A percentile compares a stretch with the other conserved stretches of the same genome.
Evolutionary conservation across 345 rosid genomes (phyloP).

Genomic region (Eucalyptus pauciflora): DNA sequence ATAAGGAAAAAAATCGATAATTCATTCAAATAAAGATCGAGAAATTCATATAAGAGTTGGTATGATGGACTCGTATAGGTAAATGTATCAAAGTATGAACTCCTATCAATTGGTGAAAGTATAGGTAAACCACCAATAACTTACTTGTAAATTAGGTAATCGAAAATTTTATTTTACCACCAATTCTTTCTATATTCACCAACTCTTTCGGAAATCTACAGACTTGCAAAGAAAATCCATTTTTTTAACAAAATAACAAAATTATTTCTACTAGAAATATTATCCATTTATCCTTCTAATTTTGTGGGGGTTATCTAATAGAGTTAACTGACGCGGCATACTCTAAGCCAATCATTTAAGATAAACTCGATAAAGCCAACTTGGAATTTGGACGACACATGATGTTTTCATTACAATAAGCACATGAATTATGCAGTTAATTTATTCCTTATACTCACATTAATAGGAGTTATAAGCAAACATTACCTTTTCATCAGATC

Average conservation of each 20-base stretch:
- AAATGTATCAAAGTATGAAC: no score
- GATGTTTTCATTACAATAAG: neutral
- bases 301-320: neutral
- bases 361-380: neutral
- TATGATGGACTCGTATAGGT: no score
- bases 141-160: no score
- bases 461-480: neutral
- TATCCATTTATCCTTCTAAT: neutral
- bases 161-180: no score
- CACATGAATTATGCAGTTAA: neutral
- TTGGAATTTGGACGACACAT: neutral
- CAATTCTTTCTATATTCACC: neutral
- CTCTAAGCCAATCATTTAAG: neutral
- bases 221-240: neutral
- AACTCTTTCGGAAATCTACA: neutral
- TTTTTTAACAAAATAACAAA: neutral
- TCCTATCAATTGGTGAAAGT: no score
- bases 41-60: neutral
- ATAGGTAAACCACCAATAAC: no score
- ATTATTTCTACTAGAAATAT: neutral
- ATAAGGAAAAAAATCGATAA: neutral
- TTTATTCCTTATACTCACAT: neutral
- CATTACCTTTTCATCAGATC: conserved; percentile 31
- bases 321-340: no score
- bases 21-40: neutral